A percentile compares a stretch with the other conserved stretches of the same genome.
Conservation (phyloP, 1,139 yeast genomes). For the Yamadazyma siamensis region DNA sequence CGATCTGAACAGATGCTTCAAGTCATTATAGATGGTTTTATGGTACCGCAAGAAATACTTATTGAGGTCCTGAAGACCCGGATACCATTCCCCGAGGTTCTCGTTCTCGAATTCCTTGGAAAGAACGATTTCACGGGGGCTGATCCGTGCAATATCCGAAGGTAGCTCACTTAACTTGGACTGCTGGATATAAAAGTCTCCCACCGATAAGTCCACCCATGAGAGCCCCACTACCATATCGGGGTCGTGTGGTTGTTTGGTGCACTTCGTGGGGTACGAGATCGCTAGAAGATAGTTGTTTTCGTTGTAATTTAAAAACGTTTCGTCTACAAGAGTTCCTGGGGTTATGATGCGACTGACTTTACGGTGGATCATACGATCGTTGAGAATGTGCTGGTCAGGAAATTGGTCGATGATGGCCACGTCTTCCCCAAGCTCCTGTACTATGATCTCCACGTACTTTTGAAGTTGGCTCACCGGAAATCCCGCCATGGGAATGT, state of each 20-base stretch:
- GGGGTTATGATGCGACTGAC: constrained; percentile 84
- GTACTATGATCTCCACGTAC: constrained; percentile 70
- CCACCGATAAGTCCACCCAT: constrained; percentile 89
- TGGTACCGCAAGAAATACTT: constrained; percentile 61
- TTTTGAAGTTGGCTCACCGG: constrained; percentile 71
- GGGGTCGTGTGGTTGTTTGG: constrained; percentile 41
- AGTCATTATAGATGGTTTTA: constrained; percentile 27
- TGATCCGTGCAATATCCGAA: constrained; percentile 60
- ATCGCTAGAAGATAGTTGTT: constrained; percentile 72
- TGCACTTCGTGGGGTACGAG: constrained; percentile 50
- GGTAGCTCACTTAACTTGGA: constrained; percentile 53
- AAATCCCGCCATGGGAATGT: constrained; percentile 88
- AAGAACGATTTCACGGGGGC: constrained; percentile 64
- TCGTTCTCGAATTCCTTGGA: constrained; percentile 32
- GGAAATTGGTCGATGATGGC: constrained; percentile 76
- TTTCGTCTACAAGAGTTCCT: constrained; percentile 88
- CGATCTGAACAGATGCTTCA: constrained; percentile 35
- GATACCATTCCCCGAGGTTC: constrained; percentile 51
- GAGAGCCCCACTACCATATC: constrained; percentile 63
- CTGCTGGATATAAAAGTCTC: constrained; percentile 67
- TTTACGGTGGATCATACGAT: constrained; percentile 54
- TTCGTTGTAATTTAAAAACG: constrained; percentile 67
- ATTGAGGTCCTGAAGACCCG: constrained; percentile 58
- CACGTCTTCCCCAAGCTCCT: constrained; percentile 65
- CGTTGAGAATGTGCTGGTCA: constrained; percentile 8